phyloP scores from a whole-genome alignment of 1,139 yeast genomes.

The Schwanniomyces etchellsii region DNA sequence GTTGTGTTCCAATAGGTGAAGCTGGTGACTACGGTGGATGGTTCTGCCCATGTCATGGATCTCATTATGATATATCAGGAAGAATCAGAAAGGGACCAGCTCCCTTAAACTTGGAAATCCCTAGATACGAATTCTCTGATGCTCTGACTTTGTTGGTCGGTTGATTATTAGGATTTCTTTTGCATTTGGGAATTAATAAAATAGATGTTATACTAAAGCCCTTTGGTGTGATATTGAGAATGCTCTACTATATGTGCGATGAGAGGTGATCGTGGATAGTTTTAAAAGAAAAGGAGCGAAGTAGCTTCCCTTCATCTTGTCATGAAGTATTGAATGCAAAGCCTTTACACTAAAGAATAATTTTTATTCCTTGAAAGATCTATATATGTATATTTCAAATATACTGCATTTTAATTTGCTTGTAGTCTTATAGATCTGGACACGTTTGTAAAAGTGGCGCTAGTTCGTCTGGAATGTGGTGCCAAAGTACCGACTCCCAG shows the following conservation, averaged over 20 bases:
- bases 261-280: too few relatives aligned
- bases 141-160: constrained; percentile 77
- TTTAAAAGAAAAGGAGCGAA: too few relatives aligned
- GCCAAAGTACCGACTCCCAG: constrained; percentile 26
- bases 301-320: too few relatives aligned
- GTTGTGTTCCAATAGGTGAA: constrained; percentile 99
- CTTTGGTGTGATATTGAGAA: too few relatives aligned
- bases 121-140: constrained; percentile 78
- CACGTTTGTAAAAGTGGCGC: constrained; percentile 8
- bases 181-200: too few relatives aligned
- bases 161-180: too few relatives aligned
- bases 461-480: constrained; percentile 38
- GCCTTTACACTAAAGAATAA: background rate
- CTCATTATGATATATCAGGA: constrained; percentile 99
- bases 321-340: too few relatives aligned
- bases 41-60: constrained; percentile 99
- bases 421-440: constrained; percentile 7
- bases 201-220: too few relatives aligned
- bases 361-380: background rate
- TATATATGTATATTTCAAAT: constrained; percentile 1
- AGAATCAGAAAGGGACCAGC: constrained; percentile 99
- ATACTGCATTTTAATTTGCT: constrained; percentile 2
- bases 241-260: too few relatives aligned
- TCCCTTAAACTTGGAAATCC: constrained; percentile 96
- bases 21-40: constrained; percentile 99